Percentiles rank a stretch among this genome's conserved stretches.
phyloP scores from a whole-genome alignment of 768 basidiomycete genomes.

The Tephrocybe sp. region DNA sequence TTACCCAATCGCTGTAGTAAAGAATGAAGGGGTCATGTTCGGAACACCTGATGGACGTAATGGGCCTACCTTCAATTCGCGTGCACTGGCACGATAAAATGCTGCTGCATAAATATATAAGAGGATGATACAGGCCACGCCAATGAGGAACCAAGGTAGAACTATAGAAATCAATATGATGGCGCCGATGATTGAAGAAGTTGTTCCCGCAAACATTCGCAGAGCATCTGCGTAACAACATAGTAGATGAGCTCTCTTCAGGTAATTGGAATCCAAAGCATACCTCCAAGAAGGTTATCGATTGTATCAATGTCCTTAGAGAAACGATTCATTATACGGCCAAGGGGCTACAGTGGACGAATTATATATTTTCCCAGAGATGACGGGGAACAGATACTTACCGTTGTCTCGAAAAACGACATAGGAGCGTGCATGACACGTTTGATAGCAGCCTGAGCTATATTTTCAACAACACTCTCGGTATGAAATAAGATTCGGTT shows the following conservation, averaged over 20 bases:
- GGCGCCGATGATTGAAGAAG: constrained; percentile 67
- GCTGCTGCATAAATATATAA: constrained; percentile 69
- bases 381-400: constrained; percentile 24
- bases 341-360: constrained; percentile 51
- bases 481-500: constrained; percentile 9
- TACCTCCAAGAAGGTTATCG: constrained; percentile 68
- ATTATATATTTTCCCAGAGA: background rate
- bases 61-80: constrained; percentile 71
- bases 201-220: constrained; percentile 67
- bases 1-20: constrained; percentile 50
- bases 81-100: constrained; percentile 83
- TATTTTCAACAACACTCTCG: background rate
- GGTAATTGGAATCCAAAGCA: constrained; percentile 10
- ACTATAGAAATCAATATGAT: constrained; percentile 76
- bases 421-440: constrained; percentile 83
- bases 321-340: constrained; percentile 89
- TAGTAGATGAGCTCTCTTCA: too few species aligned
- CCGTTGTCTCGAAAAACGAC: constrained; percentile 88
- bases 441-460: constrained; percentile 50
- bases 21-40: background rate
- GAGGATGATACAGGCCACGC: constrained; percentile 54
- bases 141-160: constrained; percentile 83
- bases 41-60: background rate
- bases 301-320: constrained; percentile 85
- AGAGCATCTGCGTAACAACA: constrained; percentile 55